These are phyloP conservation scores for Glonium stellatum DNA, from an alignment of 495 filamentous ascomycete genomes.

Conservation along the genomic window DNA sequence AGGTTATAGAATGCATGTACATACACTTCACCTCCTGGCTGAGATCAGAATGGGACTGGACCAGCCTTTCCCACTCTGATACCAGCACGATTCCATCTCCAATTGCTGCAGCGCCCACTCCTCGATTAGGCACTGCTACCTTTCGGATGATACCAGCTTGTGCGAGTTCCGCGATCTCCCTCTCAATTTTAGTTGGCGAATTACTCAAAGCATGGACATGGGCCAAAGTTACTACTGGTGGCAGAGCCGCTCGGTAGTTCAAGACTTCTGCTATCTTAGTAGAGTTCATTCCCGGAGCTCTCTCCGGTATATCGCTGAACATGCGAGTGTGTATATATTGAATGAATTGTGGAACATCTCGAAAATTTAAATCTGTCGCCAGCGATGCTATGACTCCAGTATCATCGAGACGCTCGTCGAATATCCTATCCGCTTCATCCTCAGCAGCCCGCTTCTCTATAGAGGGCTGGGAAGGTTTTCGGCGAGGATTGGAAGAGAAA, in stretches of 20 bases:
- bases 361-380: constrained; percentile 46
- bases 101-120: constrained; percentile 50
- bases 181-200: constrained; percentile 63
- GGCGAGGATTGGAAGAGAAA: constrained; percentile 17
- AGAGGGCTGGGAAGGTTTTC: constrained; percentile 18
- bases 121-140: constrained; percentile 59
- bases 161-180: constrained; percentile 61
- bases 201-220: constrained; percentile 63
- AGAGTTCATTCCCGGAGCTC: constrained; percentile 64
- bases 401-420: constrained; percentile 50
- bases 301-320: constrained; percentile 61
- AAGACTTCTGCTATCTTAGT: constrained; percentile 63
- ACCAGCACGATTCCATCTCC: constrained; percentile 65
- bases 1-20: constrained; percentile 27
- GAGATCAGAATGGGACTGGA: constrained; percentile 42
- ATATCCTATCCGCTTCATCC: constrained; percentile 38
- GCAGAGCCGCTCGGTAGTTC: constrained; percentile 58
- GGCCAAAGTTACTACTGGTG: constrained; percentile 61
- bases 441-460: constrained; percentile 1
- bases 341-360: constrained; percentile 60
- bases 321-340: constrained; percentile 53
- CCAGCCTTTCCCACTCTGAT: constrained; percentile 54
- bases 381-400: constrained; percentile 48
- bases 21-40: constrained; percentile 42
- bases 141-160: constrained; percentile 55